A percentile compares a stretch with the other conserved stretches of the same genome.
phyloP scores from a whole-genome alignment of 2,329 filamentous ascomycete genomes.

The Ophiostoma novo-ulmi region DNA sequence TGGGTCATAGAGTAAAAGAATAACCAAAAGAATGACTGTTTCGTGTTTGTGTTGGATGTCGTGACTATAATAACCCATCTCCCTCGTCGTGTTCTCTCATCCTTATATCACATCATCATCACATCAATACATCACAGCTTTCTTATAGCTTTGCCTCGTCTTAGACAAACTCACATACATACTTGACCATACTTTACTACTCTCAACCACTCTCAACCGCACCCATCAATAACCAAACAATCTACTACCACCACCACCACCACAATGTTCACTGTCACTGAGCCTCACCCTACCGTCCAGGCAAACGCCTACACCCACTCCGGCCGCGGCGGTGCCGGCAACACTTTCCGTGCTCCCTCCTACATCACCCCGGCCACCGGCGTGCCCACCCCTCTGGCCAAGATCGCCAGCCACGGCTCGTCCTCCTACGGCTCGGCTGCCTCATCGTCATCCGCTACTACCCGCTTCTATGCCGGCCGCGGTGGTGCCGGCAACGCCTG shows the following conservation, averaged over 20 bases:
- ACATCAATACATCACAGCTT: not conserved
- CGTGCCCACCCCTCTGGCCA: constrained; percentile 45
- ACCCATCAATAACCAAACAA: not conserved
- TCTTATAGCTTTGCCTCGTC: not conserved
- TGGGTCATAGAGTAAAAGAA: not conserved
- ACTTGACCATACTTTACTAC: not conserved
- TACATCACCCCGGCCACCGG: constrained; percentile 46
- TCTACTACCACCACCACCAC: not conserved
- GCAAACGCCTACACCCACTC: constrained; percentile 48
- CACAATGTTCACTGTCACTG: constrained; percentile 44
- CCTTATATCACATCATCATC: not conserved
- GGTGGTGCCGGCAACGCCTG: constrained; percentile 63
- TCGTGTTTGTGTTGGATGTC: not conserved
- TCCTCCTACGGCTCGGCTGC: constrained; percentile 36
- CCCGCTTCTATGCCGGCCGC: constrained; percentile 60
- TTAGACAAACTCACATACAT: not conserved
- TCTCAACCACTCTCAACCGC: not conserved
- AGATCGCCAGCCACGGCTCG: constrained; percentile 32
- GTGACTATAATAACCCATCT: constrained; percentile 14
- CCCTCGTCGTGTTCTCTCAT: constrained; percentile 5
- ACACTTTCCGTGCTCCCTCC: constrained; percentile 45
- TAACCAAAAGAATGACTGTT: not conserved
- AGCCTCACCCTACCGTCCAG: constrained; percentile 45
- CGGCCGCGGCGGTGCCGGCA: constrained; percentile 53
- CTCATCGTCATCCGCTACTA: constrained; percentile 36